Conservation (phyloP, 2,329 filamentous ascomycete species). For the Colletotrichum theobromicola region DNA sequence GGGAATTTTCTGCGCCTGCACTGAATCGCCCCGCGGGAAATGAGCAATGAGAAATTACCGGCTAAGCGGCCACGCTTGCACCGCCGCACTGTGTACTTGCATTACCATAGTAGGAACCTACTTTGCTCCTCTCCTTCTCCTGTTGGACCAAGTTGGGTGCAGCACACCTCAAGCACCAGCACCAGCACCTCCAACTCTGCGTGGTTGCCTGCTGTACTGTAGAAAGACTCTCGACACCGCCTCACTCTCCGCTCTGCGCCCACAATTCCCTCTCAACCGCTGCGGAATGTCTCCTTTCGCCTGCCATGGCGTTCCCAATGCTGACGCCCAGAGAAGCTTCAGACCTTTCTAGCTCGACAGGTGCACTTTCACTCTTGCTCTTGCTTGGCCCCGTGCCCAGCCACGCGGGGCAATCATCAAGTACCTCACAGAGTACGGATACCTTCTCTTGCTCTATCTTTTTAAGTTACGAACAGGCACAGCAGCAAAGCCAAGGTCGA, state of each 20-base stretch:
- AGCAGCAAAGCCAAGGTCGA: background rate
- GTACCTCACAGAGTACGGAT: no score
- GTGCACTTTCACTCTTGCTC: background rate
- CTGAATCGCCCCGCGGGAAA: constrained; percentile 20
- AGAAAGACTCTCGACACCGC: background rate
- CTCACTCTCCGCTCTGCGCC: background rate
- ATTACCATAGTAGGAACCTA: no score
- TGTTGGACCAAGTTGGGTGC: no score
- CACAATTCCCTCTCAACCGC: background rate
- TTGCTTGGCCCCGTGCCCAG: background rate
- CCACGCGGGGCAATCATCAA: background rate
- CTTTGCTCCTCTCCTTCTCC: background rate
- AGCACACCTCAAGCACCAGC: no score
- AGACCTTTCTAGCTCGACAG: background rate
- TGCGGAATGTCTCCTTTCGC: background rate
- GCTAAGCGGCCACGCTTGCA: background rate
- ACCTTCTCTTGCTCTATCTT: background rate
- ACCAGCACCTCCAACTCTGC: background rate
- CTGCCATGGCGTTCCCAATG: background rate
- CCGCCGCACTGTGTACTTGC: background rate
- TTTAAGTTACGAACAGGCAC: background rate
- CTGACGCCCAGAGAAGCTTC: background rate
- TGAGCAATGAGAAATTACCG: constrained; percentile 19
- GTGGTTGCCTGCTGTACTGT: background rate
- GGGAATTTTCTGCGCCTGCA: constrained; percentile 20